Conservation (phyloP, 495 filamentous ascomycete species). For the Bathelium albidoporum region DNA sequence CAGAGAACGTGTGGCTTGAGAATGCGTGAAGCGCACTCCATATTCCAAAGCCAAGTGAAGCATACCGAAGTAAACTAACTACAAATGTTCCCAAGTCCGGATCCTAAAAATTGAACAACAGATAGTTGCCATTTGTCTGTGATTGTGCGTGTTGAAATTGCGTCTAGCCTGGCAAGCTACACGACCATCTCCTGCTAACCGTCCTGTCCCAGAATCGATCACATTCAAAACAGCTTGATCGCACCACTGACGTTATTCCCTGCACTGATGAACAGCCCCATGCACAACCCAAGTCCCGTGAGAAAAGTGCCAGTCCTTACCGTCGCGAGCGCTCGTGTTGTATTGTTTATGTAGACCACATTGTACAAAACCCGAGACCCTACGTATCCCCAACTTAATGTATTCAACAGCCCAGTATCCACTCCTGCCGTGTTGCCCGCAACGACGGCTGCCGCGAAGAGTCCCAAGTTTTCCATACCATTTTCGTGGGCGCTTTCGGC, state of each 20-base stretch:
- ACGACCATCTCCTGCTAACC: too few relatives aligned
- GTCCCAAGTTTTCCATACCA: conserved; percentile 40
- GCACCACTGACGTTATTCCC: conserved; percentile 19
- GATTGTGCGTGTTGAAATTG: too few relatives aligned
- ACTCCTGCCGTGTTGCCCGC: conserved; percentile 39
- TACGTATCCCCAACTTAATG: conserved; percentile 34
- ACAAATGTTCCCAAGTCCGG: too few relatives aligned
- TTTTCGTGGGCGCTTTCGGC: conserved; percentile 40
- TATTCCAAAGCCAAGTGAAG: too few relatives aligned
- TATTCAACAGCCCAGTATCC: conserved; percentile 29
- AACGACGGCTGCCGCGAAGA: conserved; percentile 41
- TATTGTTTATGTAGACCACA: conserved; percentile 33
- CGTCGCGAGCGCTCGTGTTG: conserved; percentile 28
- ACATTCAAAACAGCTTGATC: conserved; percentile 10
- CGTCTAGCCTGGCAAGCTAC: too few relatives aligned
- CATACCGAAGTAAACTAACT: too few relatives aligned
- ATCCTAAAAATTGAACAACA: too few relatives aligned
- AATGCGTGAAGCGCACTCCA: too few relatives aligned
- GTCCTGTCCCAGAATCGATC: too few relatives aligned
- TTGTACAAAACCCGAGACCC: conserved; percentile 36
- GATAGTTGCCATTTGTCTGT: too few relatives aligned
- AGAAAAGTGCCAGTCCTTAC: conserved; percentile 33
- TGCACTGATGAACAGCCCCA: conserved; percentile 36
- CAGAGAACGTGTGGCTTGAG: too few relatives aligned
- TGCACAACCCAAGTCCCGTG: conserved; percentile 22